These are phyloP conservation scores for Fragilariopsis cylindrus DNA, from an alignment of 108 stramenopile genomes.

Conservation along the genomic window DNA sequence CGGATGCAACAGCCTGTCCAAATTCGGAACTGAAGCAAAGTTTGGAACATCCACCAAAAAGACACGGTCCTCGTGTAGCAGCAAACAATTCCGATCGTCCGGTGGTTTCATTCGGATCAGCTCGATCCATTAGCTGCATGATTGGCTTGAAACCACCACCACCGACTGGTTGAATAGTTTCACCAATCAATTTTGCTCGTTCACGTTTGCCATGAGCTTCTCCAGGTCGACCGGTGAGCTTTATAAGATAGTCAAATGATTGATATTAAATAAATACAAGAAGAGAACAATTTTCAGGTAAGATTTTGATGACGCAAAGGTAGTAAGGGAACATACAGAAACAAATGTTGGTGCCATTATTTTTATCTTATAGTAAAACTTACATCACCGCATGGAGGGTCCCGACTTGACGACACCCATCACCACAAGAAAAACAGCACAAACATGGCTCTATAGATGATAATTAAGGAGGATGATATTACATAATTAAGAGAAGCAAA, in stretches of 20 bases:
- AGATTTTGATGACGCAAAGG: too few relatives aligned
- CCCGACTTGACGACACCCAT: conserved; percentile 22
- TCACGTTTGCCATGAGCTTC: conserved; percentile 15
- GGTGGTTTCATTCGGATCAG: conserved; percentile 2
- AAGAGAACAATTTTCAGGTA: too few relatives aligned
- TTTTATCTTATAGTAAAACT: conserved; percentile 10
- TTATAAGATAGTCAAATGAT: too few relatives aligned
- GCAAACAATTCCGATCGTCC: conserved; percentile 19
- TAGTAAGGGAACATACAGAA: too few relatives aligned
- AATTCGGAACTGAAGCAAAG: conserved; percentile 38
- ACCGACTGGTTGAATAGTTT: conserved; percentile 21
- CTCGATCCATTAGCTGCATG: conserved; percentile 30
- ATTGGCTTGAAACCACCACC: conserved; percentile 34
- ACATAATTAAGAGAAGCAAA: too few relatives aligned
- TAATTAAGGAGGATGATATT: too few relatives aligned
- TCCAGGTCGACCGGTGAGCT: conserved; percentile 5
- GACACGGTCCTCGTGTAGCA: conserved; percentile 29
- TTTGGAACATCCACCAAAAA: conserved; percentile 44
- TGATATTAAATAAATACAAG: too few relatives aligned
- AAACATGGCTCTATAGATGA: conserved; percentile 25
- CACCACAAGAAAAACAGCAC: conserved; percentile 31
- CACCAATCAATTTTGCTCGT: conserved; percentile 12
- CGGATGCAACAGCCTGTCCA: conserved; percentile 7
- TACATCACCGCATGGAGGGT: conserved; percentile 28
- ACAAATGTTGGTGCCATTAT: too few relatives aligned